Base-by-base conservation (phyloP, 2,329 filamentous ascomycete species). In the Dendrostoma leiphaemia region DNA sequence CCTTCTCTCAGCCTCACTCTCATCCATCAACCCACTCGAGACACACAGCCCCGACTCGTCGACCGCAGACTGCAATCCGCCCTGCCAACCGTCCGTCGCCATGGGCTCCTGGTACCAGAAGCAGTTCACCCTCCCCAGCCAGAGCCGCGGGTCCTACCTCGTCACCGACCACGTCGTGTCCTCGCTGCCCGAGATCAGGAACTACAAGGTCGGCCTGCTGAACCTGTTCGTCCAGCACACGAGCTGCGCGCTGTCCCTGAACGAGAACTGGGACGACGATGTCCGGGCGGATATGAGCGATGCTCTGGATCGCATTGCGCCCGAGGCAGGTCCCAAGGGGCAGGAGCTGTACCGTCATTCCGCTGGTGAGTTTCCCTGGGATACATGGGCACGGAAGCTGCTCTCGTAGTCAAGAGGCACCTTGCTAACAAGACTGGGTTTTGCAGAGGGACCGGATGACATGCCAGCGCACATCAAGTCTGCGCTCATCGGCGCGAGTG, bases 381-480 rank as follows among this genome's bases (percentile, higher is more conserved):
- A n/a, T n/a, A n/a, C n/a, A n/a, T n/a, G n/a, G n/a, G n/a, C n/a
- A n/a, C n/a, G n/a, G n/a, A n/a, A n/a, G 15, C 17, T 23, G 8
- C 6, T 19, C 3, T 15, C n/a, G 12, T 12, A 35, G 6, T n/a
- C 4, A 1, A 19, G 21, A 8, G 4, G 23, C 7, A 17, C 10
- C 28, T 21, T 17, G 34, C 48, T 55, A 37, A 55, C 43, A 19
- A 15, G 28, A 12, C 2, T 15, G 43, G n/a, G 7, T 19, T n/a
- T 17, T 40, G 26, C 88, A 0, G 94, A 96, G 77, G 94, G 94
- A 0, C 72, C 75, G 48, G 94, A 99, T 74, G 94, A 97, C 72
- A 97, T 97, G 91, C 94, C 94, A 34, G 88, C 90, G 23, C 94
- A 99, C 71, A 88, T 99, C 70, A 99, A 99, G 74, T 91, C 87